Conservation (phyloP, 129 eudicot genomes). For the Erigeron canadensis region DNA sequence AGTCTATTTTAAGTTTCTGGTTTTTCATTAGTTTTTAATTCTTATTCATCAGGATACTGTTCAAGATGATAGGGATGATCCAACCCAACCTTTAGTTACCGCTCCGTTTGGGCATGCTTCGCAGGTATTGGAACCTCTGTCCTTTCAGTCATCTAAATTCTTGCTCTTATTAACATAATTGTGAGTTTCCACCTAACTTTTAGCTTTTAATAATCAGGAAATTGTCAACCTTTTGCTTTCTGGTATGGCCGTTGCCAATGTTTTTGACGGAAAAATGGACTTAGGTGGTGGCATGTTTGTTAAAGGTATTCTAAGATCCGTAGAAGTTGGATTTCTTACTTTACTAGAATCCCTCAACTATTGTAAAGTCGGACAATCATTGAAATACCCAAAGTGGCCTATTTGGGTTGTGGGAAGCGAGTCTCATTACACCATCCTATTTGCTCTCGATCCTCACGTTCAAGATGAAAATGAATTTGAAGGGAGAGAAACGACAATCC, state of each 20-base stretch:
- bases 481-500: slow-evolving; percentile 69
- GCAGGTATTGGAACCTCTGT: slow-evolving; percentile 52
- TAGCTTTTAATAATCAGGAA: slow-evolving; percentile 52
- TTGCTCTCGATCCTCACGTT: slow-evolving; percentile 73
- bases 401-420: slow-evolving; percentile 97
- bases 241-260: slow-evolving; percentile 93
- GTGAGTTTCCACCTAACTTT: neutral
- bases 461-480: slow-evolving; percentile 91
- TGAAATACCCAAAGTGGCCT: slow-evolving; percentile 94
- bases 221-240: slow-evolving; percentile 92
- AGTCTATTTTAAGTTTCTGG: neutral
- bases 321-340: slow-evolving; percentile 94
- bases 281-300: slow-evolving; percentile 96
- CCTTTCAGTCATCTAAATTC: neutral
- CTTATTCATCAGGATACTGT: slow-evolving; percentile 53
- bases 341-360: slow-evolving; percentile 85
- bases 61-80: slow-evolving; percentile 93
- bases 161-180: neutral
- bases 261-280: slow-evolving; percentile 89
- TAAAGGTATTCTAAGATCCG: slow-evolving; percentile 69
- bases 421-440: slow-evolving; percentile 88
- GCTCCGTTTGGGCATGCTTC: slow-evolving; percentile 99
- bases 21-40: neutral
- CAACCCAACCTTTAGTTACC: slow-evolving; percentile 87
- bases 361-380: slow-evolving; percentile 81